Evolutionary conservation across 1,284 basidiomycete genomes (phyloP).

Genomic region (Cutaneotrichosporon sp.): DNA sequence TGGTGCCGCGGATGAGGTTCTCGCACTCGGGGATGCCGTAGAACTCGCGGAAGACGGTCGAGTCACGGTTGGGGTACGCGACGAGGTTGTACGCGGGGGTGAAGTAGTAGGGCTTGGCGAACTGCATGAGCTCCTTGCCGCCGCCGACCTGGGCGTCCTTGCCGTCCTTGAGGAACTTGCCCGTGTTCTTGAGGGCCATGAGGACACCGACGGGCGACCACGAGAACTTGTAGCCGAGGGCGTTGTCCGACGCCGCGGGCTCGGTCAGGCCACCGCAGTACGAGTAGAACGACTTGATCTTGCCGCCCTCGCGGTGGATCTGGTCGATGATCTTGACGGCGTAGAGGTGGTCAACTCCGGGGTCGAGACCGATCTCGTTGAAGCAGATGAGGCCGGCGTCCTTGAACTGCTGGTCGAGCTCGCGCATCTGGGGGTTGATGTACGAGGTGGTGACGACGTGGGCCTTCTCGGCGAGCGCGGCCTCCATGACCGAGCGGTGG

Average conservation of each 20-base stretch:
- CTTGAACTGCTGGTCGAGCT: constrained; percentile 78
- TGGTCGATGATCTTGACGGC: constrained; percentile 96
- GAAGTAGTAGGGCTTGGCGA: constrained; percentile 93
- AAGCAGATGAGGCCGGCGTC: constrained; percentile 91
- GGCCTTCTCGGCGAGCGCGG: constrained; percentile 86
- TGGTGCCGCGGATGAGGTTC: constrained; percentile 88
- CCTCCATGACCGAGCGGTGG: constrained; percentile 89
- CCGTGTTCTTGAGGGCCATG: constrained; percentile 89
- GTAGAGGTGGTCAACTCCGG: constrained; percentile 82
- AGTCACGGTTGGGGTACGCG: constrained; percentile 97
- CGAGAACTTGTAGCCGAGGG: constrained; percentile 98
- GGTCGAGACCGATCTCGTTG: constrained; percentile 91
- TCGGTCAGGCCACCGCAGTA: constrained; percentile 97
- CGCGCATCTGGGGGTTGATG: constrained; percentile 84
- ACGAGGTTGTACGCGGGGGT: constrained; percentile 95
- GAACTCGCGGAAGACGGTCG: constrained; percentile 76
- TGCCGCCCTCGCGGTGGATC: constrained; percentile 90
- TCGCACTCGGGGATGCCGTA: constrained; percentile 95
- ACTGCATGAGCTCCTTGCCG: constrained; percentile 72
- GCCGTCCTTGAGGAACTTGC: constrained; percentile 73
- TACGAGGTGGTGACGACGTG: constrained; percentile 98
- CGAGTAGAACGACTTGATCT: constrained; percentile 92
- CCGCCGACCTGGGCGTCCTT: constrained; percentile 65
- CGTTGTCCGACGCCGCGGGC: constrained; percentile 81
- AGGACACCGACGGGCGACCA: constrained; percentile 98